A percentile compares a stretch with the other conserved stretches of the same genome.
phyloP scores from a whole-genome alignment of 1,284 basidiomycete genomes.

The Apiotrichum sp. region DNA sequence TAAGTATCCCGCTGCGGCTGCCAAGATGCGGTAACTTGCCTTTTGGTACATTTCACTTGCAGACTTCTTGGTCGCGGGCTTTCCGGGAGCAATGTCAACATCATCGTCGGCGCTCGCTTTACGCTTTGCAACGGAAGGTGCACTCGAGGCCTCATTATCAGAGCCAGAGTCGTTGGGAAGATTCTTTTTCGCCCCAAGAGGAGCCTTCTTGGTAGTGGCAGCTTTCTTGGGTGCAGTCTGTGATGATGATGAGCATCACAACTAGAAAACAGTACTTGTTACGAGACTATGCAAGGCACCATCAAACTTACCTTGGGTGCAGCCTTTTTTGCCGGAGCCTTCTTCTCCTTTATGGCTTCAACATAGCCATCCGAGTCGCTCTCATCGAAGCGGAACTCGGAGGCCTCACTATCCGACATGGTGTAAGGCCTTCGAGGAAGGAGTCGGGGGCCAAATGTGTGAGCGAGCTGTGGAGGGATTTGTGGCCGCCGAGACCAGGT shows the following conservation, averaged over 20 bases:
- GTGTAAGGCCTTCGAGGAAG: constrained; percentile 1
- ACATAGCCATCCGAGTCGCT: constrained; percentile 41
- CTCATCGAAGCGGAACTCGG: constrained; percentile 30
- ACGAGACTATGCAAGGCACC: not conserved
- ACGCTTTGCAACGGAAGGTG: constrained; percentile 21
- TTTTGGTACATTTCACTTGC: constrained; percentile 91
- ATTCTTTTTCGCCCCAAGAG: constrained; percentile 60
- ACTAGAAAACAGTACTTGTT: not conserved
- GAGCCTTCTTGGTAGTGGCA: constrained; percentile 47
- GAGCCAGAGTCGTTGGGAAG: constrained; percentile 53
- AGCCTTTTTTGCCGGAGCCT: constrained; percentile 27
- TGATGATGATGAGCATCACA: not conserved
- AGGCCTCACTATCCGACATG: constrained; percentile 45
- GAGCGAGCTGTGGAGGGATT: too few relatives aligned
- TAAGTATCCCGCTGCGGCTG: not conserved
- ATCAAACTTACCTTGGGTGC: constrained; percentile 23
- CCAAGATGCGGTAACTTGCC: constrained; percentile 50
- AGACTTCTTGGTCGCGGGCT: constrained; percentile 61
- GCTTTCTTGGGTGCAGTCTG: constrained; percentile 48
- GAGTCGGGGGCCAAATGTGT: not conserved
- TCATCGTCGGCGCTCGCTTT: constrained; percentile 25
- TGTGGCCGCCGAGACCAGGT: too few relatives aligned
- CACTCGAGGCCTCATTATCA: constrained; percentile 47
- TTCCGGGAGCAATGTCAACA: constrained; percentile 19
- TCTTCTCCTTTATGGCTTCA: constrained; percentile 21